These are phyloP conservation scores for Elasticomyces elasticus DNA, from an alignment of 495 filamentous ascomycete species.

Conservation along the genomic window DNA sequence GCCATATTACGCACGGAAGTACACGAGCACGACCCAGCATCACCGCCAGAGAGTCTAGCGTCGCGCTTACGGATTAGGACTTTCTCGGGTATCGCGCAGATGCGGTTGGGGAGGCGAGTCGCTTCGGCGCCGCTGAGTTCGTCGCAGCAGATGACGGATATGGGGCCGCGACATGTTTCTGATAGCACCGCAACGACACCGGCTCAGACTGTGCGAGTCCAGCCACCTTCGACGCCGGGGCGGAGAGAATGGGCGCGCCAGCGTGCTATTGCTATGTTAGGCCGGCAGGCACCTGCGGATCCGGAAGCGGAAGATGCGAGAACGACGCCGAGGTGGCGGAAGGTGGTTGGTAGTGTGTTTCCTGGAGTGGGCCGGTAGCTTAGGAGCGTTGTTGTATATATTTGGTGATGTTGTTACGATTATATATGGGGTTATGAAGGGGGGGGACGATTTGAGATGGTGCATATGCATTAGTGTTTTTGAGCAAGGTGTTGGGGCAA, in stretches of 20 bases:
- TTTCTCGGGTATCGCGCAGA: neutral
- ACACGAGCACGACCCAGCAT: too few species aligned
- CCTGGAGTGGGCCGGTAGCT: neutral
- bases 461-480: neutral
- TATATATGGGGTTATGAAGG: neutral
- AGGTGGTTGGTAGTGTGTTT: conserved; percentile 15
- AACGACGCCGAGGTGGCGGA: conserved; percentile 17
- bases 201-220: neutral
- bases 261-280: conserved; percentile 28
- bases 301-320: conserved; percentile 12
- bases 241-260: conserved; percentile 32
- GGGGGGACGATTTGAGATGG: neutral
- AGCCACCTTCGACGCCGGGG: conserved; percentile 9
- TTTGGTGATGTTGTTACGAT: neutral
- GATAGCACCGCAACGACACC: neutral
- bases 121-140: conserved; percentile 5
- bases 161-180: neutral
- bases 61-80: neutral
- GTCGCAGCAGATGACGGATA: neutral
- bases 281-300: conserved; percentile 2
- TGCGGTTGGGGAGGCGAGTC: neutral
- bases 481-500: neutral
- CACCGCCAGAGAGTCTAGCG: neutral
- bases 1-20: too few species aligned
- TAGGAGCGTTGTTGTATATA: neutral